Conservation (phyloP, 164 flowering plant species). For the Liriodendron chinense region DNA sequence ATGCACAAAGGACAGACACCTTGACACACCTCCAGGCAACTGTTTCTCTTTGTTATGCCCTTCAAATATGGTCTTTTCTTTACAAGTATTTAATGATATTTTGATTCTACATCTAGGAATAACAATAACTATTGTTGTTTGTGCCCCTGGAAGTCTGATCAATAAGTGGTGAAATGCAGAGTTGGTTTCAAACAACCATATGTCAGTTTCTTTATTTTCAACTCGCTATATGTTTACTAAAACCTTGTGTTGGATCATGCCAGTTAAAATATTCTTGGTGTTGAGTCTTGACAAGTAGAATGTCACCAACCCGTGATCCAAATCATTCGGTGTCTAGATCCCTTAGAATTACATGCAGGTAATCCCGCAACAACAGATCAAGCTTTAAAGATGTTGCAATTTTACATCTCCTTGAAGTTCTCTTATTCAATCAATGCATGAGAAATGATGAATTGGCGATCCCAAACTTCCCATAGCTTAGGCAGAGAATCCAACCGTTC, state of each 20-base stretch:
- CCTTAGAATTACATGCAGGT: too few relatives aligned
- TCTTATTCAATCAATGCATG: too few relatives aligned
- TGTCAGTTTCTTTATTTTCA: background rate
- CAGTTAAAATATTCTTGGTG: background rate
- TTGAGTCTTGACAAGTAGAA: background rate
- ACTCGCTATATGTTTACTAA: background rate
- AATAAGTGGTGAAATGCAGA: background rate
- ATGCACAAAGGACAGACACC: constrained; percentile 80
- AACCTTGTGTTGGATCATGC: background rate
- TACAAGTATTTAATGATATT: background rate
- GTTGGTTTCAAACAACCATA: background rate
- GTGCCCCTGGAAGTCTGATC: background rate
- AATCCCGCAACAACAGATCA: too few relatives aligned
- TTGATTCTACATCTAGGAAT: constrained; percentile 1
- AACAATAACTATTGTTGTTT: background rate
- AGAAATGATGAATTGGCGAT: too few relatives aligned
- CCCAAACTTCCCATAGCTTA: too few relatives aligned
- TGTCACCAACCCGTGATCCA: background rate
- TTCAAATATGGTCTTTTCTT: background rate
- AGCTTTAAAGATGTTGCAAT: too few relatives aligned
- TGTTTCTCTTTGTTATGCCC: constrained; percentile 3
- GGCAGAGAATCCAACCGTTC: too few relatives aligned
- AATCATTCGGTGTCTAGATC: background rate
- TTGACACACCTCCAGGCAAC: constrained; percentile 75
- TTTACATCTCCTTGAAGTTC: too few relatives aligned